Evolutionary conservation across 2,329 filamentous ascomycete species (phyloP).

Genomic region (Neofusicoccum parvum): DNA sequence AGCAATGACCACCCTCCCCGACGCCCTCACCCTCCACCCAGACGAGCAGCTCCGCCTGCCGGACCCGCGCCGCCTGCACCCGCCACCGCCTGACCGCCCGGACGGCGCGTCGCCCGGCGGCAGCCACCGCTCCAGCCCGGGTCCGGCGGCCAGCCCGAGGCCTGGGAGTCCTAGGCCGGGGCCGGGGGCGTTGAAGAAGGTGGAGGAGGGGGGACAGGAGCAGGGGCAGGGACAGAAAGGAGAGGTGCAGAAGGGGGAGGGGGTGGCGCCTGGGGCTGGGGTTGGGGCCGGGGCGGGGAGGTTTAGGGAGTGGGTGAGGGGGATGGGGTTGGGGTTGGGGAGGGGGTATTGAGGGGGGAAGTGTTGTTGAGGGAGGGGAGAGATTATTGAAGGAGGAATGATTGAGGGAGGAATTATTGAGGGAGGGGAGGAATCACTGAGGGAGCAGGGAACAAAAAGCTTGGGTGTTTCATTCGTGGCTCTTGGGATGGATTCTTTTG

Average conservation of each 20-base stretch:
- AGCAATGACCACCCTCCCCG: conserved; percentile 7
- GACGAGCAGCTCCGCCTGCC: conserved; percentile 5
- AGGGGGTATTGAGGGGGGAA: no score
- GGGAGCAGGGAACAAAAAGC: no score
- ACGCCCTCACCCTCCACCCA: conserved; percentile 4
- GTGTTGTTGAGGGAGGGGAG: no score
- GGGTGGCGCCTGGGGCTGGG: no score
- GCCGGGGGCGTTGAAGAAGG: background rate
- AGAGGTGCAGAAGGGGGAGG: no score
- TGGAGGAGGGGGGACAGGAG: conserved; percentile 26
- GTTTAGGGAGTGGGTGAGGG: conserved; percentile 40
- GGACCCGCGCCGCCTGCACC: background rate
- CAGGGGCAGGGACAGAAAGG: conserved; percentile 27
- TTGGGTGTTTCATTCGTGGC: no score
- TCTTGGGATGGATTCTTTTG: no score
- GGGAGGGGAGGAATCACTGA: no score
- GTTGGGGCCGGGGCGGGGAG: conserved; percentile 33
- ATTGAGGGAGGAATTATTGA: no score
- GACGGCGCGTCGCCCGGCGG: background rate
- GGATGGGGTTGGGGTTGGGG: conserved; percentile 36
- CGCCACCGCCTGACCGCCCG: background rate
- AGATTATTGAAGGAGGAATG: background rate
- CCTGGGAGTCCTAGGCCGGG: no score
- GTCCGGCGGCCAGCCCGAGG: no score
- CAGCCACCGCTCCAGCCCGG: background rate